Evolutionary conservation across 2,329 filamentous ascomycete species (phyloP), one percentile per base, ranked within the genome.

Genomic region (Pezicula neosporulosa): DNA sequence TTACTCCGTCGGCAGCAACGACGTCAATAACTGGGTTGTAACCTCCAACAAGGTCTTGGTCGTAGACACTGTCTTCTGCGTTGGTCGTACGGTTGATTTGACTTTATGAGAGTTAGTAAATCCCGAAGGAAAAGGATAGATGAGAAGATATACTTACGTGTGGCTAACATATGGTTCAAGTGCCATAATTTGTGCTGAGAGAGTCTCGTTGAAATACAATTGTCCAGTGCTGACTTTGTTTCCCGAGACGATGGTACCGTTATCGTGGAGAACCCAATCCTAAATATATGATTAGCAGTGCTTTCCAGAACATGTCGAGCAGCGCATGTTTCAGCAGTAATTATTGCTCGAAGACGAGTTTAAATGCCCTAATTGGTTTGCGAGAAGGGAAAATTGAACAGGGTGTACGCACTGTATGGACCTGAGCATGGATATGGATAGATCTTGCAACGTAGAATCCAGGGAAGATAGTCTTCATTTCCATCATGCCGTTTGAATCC

Each of bases 381-480:
- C 6, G 10, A 30, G 10, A 30, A 7, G 28, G 10, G 7, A 30
- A 30, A 30, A 8, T 8, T 30, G 28, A 30, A 30, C 10, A 12
- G 28, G 10, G 10, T 8, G 8, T 30, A 30, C 28, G 3, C 7
- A 30, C 28, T 3, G 63, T 58, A 62, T 77, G 75, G 2, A 72
- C 71, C 54, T 77, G 65, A 44, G 77, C 62, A 48, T 78, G 76
- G 48, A 75, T 75, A 63, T 78, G 76, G 4, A 66, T 71, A 6
- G 75, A 67, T 10, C 76, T 72, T 28, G 64, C 62, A 9, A 59
- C 60, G 61, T 74, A 74, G 60, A 73, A 70, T 30, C 72, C 70
- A 10, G 71, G 71, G 64, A 73, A 72, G 45, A 72, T 56, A 12
- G 68, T 66, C 45, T 70, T 63, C 45, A 73, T 71, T 52, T 69